Evolutionary conservation across 495 filamentous ascomycete species (phyloP).

Genomic region (Cercophora samala): DNA sequence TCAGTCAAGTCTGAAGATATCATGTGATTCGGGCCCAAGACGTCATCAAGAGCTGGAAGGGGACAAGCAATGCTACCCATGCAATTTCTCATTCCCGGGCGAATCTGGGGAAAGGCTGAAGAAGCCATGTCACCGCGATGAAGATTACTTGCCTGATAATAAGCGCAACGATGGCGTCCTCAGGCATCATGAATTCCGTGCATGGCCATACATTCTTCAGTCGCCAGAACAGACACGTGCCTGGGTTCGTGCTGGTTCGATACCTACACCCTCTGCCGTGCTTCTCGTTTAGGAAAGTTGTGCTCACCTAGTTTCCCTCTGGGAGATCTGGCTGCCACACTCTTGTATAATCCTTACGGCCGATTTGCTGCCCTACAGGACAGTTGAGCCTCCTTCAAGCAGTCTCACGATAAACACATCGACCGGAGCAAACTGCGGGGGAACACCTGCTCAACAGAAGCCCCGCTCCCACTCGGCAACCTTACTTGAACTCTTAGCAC

Average conservation of each 20-base stretch:
- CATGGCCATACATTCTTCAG: not conserved
- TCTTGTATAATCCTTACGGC: not conserved
- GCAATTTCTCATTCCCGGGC: not conserved
- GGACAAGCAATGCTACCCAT: not conserved
- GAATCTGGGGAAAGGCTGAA: not conserved
- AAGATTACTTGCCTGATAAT: not conserved
- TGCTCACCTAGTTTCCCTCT: slow-evolving; percentile 1
- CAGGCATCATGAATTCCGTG: not conserved
- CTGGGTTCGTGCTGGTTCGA: not conserved
- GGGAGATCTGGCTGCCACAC: not conserved
- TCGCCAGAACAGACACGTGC: not conserved
- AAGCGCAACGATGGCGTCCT: not conserved
- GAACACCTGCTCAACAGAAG: not conserved
- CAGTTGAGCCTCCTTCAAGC: not conserved
- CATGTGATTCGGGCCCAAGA: not conserved
- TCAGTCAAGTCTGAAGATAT: not conserved
- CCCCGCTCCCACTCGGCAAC: not conserved
- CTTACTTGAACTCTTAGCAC: too few species aligned
- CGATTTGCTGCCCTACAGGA: not conserved
- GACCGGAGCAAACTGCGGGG: not conserved
- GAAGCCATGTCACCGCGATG: not conserved
- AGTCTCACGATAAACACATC: not conserved
- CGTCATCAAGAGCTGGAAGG: not conserved
- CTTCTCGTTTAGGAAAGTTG: slow-evolving; percentile 1
- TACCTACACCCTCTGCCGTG: not conserved